phyloP scores from a whole-genome alignment of 805 yeast genomes.

The Blastobotrys chiropterorum region DNA sequence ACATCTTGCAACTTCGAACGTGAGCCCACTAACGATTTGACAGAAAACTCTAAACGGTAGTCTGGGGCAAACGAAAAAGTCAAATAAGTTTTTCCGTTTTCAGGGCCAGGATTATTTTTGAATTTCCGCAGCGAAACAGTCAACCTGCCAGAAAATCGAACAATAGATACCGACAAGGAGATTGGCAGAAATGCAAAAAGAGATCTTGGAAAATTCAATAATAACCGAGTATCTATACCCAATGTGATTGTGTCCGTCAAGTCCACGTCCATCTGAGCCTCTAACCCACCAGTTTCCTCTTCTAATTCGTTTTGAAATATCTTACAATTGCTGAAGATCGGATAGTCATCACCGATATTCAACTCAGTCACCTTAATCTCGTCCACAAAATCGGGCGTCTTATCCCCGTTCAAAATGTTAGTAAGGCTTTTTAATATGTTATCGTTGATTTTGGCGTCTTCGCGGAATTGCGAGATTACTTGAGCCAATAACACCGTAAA shows the following conservation, averaged over 20 bases:
- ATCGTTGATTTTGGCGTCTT: constrained; percentile 82
- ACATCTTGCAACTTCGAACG: constrained; percentile 87
- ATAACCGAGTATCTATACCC: constrained; percentile 73
- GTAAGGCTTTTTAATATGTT: constrained; percentile 77
- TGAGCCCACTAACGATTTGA: constrained; percentile 87
- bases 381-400: constrained; percentile 76
- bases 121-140: constrained; percentile 50
- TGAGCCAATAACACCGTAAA: constrained; percentile 92
- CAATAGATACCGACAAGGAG: constrained; percentile 76
- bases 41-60: constrained; percentile 79
- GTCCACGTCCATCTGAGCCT: constrained; percentile 89
- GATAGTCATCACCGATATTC: constrained; percentile 91
- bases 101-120: constrained; percentile 11
- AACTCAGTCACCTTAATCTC: constrained; percentile 75
- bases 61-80: constrained; percentile 91
- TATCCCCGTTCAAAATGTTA: constrained; percentile 51
- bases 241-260: constrained; percentile 79
- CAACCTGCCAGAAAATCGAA: constrained; percentile 83
- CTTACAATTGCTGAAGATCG: constrained; percentile 89
- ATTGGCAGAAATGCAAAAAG: constrained; percentile 84
- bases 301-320: constrained; percentile 44
- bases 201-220: constrained; percentile 78
- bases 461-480: constrained; percentile 74
- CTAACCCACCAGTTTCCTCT: constrained; percentile 47
- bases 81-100: constrained; percentile 46